Percentiles rank a stretch among this genome's conserved stretches.
These are phyloP conservation scores for Aspergillus texensis DNA, from an alignment of 2,329 filamentous ascomycete species.

Conservation along the genomic window DNA sequence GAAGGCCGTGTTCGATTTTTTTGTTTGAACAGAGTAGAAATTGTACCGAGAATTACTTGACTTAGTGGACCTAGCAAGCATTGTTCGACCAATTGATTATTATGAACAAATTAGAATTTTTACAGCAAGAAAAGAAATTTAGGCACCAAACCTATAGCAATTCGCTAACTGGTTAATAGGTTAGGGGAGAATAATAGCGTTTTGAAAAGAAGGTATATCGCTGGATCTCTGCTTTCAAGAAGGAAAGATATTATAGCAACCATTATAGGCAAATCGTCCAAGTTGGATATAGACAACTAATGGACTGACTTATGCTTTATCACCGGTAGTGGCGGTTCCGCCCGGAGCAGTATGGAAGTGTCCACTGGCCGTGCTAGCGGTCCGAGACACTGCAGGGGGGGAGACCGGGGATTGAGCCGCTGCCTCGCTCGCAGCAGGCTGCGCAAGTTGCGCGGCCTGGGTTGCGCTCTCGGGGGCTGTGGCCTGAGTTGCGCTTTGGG, in stretches of 20 bases:
- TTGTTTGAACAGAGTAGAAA: not conserved
- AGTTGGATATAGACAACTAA: not conserved
- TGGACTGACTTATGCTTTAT: constrained; percentile 7
- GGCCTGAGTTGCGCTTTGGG: not conserved
- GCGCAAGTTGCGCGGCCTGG: not conserved
- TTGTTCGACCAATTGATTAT: not conserved
- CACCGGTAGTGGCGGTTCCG: constrained; percentile 10
- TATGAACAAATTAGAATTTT: not conserved
- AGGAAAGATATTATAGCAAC: not conserved
- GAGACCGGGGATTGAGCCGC: constrained; percentile 8
- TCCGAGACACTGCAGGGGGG: constrained; percentile 12
- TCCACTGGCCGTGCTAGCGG: constrained; percentile 9
- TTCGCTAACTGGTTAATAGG: not conserved
- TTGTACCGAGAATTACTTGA: not conserved
- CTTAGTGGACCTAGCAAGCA: not conserved
- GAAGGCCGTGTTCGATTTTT: not conserved
- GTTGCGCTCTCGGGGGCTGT: not conserved
- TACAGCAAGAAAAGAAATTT: not conserved
- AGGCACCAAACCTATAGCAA: not conserved
- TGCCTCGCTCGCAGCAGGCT: not conserved
- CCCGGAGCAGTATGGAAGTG: constrained; percentile 6
- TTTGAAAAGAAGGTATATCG: constrained; percentile 1
- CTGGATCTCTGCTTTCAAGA: constrained; percentile 1
- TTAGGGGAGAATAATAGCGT: not conserved
- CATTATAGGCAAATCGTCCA: not conserved